Evolutionary conservation across 306 rosid genomes (phyloP), one percentile per base, ranked within the genome.

Genomic region (Cicer cuneatum): DNA sequence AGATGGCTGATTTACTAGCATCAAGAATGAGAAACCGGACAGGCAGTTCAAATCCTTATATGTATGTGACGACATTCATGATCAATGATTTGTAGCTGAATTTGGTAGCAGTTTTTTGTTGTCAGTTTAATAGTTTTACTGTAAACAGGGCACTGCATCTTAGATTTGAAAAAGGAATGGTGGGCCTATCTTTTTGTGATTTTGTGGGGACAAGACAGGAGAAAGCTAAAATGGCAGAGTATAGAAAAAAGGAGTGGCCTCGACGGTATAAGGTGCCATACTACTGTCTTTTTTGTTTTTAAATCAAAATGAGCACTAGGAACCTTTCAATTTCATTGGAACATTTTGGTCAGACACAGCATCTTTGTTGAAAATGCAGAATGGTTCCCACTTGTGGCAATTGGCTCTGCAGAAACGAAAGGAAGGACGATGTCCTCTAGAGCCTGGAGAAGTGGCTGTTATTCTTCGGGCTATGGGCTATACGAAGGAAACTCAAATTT

Each of bases 21-120:
- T 90, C 97, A 71, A 94, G 99, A 82, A 94, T 94, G 99, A 92
- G 99, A 87, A 94, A 92, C 79, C 90, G 99, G 74, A 94, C 97
- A 24, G 94, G 90, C 80, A 81, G 71, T 76, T 92, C 97, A 84
- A 94, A 94, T 83, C 93, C 99, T 67, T 94, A 94, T 72, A 94
- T 94, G 97, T 92, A 78, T 76, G 93, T 82, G 43, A 92, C 76
- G 52, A 69, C 65, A 75, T 72, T 18, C 66, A 69, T 66, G 60
- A 78, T 68, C 74, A 64, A 79, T 18, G 74, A 54, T 59, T 47
- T 72, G 65, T 72, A 66, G 69, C 60, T 66, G 75, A 71, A 39
- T 67, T 56, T 51, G 52, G 35, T 54, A 58, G 51, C 57, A 13
- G 67, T 75, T 68, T 38, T 70, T 37, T 7, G 1, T 39, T 70